These are phyloP conservation scores for Raffaelea ambrosiae DNA, from an alignment of 2,329 filamentous ascomycete genomes.

Conservation along the genomic window DNA sequence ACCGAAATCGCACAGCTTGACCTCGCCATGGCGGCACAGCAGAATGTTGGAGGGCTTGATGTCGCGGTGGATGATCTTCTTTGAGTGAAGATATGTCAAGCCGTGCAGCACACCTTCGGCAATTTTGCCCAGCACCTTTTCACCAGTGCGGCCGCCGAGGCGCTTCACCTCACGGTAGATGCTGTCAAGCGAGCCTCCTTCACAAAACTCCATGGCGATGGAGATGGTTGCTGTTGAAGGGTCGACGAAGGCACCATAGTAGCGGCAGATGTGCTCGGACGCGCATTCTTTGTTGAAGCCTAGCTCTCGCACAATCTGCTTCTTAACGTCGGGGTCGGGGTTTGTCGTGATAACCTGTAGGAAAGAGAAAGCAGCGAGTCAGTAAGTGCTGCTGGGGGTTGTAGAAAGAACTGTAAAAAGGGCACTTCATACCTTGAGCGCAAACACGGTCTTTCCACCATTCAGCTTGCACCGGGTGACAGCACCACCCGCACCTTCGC, in stretches of 20 bases:
- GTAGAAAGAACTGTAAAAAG: no score
- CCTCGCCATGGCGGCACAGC: slow-evolving; percentile 81
- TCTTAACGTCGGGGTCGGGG: slow-evolving; percentile 95
- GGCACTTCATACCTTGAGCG: slow-evolving; percentile 77
- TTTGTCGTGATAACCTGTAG: slow-evolving; percentile 91
- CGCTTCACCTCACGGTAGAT: slow-evolving; percentile 98
- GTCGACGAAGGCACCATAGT: slow-evolving; percentile 96
- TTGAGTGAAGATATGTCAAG: slow-evolving; percentile 86
- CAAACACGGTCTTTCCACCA: slow-evolving; percentile 89
- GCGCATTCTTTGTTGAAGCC: slow-evolving; percentile 98
- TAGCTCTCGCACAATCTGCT: slow-evolving; percentile 92
- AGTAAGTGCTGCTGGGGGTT: not conserved
- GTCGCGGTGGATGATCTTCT: slow-evolving; percentile 97
- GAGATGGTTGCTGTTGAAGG: slow-evolving; percentile 94
- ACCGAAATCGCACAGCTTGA: slow-evolving; percentile 97
- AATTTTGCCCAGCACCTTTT: slow-evolving; percentile 95
- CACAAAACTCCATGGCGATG: slow-evolving; percentile 98
- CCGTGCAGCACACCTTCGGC: slow-evolving; percentile 91
- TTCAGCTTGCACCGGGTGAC: slow-evolving; percentile 87
- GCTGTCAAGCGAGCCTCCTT: slow-evolving; percentile 90
- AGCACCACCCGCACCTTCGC: slow-evolving; percentile 91
- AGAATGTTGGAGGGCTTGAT: slow-evolving; percentile 98
- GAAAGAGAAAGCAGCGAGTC: not conserved
- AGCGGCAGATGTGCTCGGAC: slow-evolving; percentile 91
- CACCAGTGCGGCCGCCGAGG: slow-evolving; percentile 85